Evolutionary conservation across 257 asterid species (phyloP), one percentile per base, ranked within the genome.

Genomic region (Osmanthus fragrans): DNA sequence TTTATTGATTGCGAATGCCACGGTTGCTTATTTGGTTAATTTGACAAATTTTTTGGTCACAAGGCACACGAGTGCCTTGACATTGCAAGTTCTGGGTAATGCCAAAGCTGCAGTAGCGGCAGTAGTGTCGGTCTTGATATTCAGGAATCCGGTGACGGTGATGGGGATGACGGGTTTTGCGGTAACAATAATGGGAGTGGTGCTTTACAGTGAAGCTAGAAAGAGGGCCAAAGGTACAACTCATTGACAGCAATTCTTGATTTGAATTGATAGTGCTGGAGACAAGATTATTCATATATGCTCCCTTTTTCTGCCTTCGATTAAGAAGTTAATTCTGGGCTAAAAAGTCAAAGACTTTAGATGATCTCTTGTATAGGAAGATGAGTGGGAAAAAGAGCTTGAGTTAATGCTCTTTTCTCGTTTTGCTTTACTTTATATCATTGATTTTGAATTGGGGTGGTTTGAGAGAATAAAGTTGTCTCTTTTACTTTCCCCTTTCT

Each of bases 101-200:
- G 99, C 98, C 12, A 96, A 96, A 87, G 99, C 99, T 2, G 99
- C 99, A 0, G 98, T 90, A 60, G 99, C 99, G 0, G 99, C 99
- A 0, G 88, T 92, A 0, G 99, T 96, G 34, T 96, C 99, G 4
- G 98, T 96, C 10, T 80, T 93, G 96, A 93, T 96, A 73, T 96
- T 96, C 75, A 88, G 89, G 82, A 96, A 96, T 70, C 98, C 99
- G 72, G 99, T 96, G 77, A 96, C 96, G 0, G 92, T 84, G 79
- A 91, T 96, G 98, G 99, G 99, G 80, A 88, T 96, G 86, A 80
- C 91, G 21, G 99, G 99, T 15, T 96, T 96, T 71, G 97, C 86
- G 2, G 84, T 90, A 58, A 96, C 99, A 5, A 64, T 96, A 51
- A 96, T 96, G 99, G 97, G 99, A 7, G 98, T 96, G 70, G 89